Conservation (phyloP, 495 filamentous ascomycete species). For the Daldinia decipiens region DNA sequence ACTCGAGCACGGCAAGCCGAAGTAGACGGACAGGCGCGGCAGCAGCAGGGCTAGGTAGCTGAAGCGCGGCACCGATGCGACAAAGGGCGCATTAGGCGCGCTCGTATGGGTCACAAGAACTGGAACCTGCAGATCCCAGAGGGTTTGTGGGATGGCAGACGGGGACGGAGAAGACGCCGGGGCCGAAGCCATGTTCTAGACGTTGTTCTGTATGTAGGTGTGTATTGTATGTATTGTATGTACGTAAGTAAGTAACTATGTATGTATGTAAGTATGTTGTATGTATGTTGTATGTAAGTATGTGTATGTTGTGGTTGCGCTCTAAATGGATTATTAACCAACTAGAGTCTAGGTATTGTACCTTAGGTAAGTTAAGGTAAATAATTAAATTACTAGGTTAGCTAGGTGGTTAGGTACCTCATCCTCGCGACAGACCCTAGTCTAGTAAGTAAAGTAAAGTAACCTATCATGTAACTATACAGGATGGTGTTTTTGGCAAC, state of each 20-base stretch:
- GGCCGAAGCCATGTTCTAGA: conserved; percentile 33
- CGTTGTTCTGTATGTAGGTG: not conserved
- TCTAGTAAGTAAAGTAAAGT: not conserved
- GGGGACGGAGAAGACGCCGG: conserved; percentile 28
- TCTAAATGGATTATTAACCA: too few species aligned
- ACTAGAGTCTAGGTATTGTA: too few species aligned
- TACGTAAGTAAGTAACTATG: too few species aligned
- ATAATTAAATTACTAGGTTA: conserved; percentile 1
- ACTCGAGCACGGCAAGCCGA: conserved; percentile 73
- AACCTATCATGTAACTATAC: too few species aligned
- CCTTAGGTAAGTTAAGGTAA: too few species aligned
- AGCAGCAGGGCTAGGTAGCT: conserved; percentile 81
- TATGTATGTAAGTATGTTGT: not conserved
- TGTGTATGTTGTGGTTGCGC: too few species aligned
- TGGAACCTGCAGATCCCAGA: conserved; percentile 63
- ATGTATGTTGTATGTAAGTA: not conserved
- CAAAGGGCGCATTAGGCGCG: conserved; percentile 54
- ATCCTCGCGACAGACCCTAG: not conserved
- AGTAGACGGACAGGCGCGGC: conserved; percentile 82
- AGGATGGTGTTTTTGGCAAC: too few species aligned
- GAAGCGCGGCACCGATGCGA: conserved; percentile 71
- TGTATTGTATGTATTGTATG: too few species aligned
- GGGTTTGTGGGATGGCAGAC: conserved; percentile 48
- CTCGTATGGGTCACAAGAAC: conserved; percentile 61
- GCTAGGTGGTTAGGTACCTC: too few species aligned